These are phyloP conservation scores for Quercus parvula DNA, from an alignment of 306 rosid genomes.

Conservation along the genomic window DNA sequence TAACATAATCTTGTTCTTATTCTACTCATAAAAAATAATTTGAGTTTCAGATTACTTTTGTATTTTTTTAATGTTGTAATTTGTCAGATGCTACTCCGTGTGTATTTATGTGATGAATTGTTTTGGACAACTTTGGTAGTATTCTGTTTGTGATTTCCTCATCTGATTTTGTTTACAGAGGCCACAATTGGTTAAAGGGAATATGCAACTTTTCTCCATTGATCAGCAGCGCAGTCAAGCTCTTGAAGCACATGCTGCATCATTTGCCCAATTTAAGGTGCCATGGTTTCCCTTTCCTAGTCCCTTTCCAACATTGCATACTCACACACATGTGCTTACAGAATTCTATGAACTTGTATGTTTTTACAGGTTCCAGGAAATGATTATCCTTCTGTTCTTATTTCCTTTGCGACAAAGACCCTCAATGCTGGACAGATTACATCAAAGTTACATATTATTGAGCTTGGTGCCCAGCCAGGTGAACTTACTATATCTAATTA, in stretches of 20 bases:
- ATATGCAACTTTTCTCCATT: constrained; percentile 93
- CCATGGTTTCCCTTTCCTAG: constrained; percentile 13
- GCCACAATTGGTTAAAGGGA: constrained; percentile 97
- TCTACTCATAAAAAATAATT: too few relatives aligned
- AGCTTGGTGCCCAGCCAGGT: constrained; percentile 99
- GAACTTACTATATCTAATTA: constrained; percentile 18
- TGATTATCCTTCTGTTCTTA: constrained; percentile 80
- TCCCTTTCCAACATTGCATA: neutral
- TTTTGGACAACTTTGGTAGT: constrained; percentile 5
- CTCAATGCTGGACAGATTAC: constrained; percentile 92
- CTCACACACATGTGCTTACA: neutral
- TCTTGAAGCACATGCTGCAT: constrained; percentile 97
- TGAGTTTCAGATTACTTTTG: too few relatives aligned
- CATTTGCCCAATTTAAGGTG: constrained; percentile 94
- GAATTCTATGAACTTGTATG: neutral
- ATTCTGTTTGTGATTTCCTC: constrained; percentile 17
- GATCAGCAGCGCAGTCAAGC: constrained; percentile 99
- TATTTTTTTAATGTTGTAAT: neutral
- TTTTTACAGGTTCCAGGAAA: constrained; percentile 82
- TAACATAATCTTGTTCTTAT: too few relatives aligned
- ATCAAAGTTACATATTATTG: constrained; percentile 91
- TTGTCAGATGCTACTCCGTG: neutral
- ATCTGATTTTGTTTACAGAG: constrained; percentile 45
- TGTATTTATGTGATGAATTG: neutral
- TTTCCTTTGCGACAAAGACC: constrained; percentile 90